Conservation (phyloP, 805 yeast genomes). For the Candida vaughaniae region DNA sequence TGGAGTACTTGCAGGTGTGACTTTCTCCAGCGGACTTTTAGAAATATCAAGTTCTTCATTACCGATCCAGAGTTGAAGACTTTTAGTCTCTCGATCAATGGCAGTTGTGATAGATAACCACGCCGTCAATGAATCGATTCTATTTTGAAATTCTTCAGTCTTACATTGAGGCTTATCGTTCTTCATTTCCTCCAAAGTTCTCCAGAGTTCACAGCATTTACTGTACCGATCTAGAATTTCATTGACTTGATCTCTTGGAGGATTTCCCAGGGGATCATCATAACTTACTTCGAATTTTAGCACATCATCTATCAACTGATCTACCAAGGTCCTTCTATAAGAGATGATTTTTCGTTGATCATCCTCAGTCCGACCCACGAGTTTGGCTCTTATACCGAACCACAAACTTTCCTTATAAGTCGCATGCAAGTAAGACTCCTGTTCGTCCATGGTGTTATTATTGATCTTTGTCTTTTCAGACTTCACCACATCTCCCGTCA, state of each 20-base stretch:
- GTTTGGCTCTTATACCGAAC: slow-evolving; percentile 83
- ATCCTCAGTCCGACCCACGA: slow-evolving; percentile 74
- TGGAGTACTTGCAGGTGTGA: slow-evolving; percentile 17
- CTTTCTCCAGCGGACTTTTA: slow-evolving; percentile 25
- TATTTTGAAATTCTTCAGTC: slow-evolving; percentile 57
- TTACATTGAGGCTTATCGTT: slow-evolving; percentile 73
- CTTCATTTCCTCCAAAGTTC: slow-evolving; percentile 73
- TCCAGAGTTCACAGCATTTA: slow-evolving; percentile 74
- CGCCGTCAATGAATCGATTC: slow-evolving; percentile 75
- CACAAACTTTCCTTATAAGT: slow-evolving; percentile 73
- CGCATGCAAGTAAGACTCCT: slow-evolving; percentile 51
- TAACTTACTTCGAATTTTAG: slow-evolving; percentile 58
- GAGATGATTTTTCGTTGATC: slow-evolving; percentile 71
- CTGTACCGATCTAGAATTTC: slow-evolving; percentile 60
- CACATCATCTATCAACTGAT: slow-evolving; percentile 68
- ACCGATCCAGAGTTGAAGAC: slow-evolving; percentile 79
- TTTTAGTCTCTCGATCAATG: slow-evolving; percentile 57
- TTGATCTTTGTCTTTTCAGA: slow-evolving; percentile 82
- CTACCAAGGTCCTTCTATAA: slow-evolving; percentile 71
- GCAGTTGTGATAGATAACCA: slow-evolving; percentile 80
- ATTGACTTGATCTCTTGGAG: slow-evolving; percentile 49
- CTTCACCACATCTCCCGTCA: slow-evolving; percentile 92
- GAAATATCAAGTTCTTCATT: slow-evolving; percentile 72
- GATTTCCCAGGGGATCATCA: slow-evolving; percentile 25
- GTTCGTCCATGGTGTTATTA: slow-evolving; percentile 38